These are phyloP conservation scores for Papiliotrema laurentii DNA, from an alignment of 1,284 basidiomycete species.

Conservation along the genomic window DNA sequence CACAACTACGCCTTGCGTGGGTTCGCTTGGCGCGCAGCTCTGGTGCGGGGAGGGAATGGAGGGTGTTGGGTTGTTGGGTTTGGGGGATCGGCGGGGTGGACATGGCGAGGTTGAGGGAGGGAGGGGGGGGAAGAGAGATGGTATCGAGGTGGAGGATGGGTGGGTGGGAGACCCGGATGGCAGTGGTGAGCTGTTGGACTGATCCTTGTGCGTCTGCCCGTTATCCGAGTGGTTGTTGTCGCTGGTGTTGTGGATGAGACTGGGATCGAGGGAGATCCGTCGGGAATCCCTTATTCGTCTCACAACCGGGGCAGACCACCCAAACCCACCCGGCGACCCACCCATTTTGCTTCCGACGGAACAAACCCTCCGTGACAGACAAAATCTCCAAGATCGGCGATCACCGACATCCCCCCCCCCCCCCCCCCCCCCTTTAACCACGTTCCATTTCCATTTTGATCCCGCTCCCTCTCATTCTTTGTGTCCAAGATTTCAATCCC, in stretches of 20 bases:
- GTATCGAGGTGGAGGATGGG: not conserved
- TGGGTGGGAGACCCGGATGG: not conserved
- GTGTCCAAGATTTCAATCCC: conserved; percentile 1
- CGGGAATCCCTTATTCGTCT: too few relatives aligned
- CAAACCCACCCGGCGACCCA: too few relatives aligned
- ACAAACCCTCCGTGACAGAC: not conserved
- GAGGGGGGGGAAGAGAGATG: conserved; percentile 1
- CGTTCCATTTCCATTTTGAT: conserved; percentile 6
- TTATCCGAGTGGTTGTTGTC: too few relatives aligned
- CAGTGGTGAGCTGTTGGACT: not conserved
- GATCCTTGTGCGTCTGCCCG: too few relatives aligned
- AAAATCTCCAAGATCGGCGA: not conserved
- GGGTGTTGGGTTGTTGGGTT: not conserved
- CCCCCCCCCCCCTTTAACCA: too few relatives aligned
- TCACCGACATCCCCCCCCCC: too few relatives aligned
- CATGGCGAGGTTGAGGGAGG: not conserved
- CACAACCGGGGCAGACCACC: too few relatives aligned
- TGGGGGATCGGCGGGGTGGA: not conserved
- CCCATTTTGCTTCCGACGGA: too few relatives aligned
- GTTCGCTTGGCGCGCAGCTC: conserved; percentile 34
- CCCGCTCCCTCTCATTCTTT: not conserved
- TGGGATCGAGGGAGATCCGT: too few relatives aligned
- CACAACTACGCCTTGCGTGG: conserved; percentile 42
- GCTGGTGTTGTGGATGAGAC: too few relatives aligned
- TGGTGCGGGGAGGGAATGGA: not conserved